Evolutionary conservation across 306 rosid species (phyloP).

Genomic region (Neltuma alba): DNA sequence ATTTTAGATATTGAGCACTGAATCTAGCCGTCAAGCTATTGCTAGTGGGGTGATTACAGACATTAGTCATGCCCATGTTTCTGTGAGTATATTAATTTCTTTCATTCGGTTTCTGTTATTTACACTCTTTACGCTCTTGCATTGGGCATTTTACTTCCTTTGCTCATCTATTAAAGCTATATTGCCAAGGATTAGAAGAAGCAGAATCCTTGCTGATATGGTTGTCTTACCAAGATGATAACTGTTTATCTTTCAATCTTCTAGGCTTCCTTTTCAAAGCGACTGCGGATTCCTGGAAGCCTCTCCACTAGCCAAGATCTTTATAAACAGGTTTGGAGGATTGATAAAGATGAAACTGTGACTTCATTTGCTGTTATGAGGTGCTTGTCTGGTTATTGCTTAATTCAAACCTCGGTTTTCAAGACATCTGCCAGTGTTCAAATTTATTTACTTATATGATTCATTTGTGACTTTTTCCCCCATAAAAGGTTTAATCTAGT

Average conservation of each 20-base stretch:
- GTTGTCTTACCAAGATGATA: constrained; percentile 14
- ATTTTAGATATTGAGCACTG: constrained; percentile 74
- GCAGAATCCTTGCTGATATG: constrained; percentile 25
- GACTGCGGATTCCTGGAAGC: constrained; percentile 74
- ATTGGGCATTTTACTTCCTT: constrained; percentile 24
- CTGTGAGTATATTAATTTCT: constrained; percentile 62
- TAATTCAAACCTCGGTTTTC: constrained; percentile 28
- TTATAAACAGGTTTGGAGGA: constrained; percentile 73
- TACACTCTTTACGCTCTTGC: neutral
- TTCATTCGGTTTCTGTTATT: constrained; percentile 10
- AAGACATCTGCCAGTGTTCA: constrained; percentile 11
- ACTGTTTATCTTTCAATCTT: constrained; percentile 20
- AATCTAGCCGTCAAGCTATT: constrained; percentile 61
- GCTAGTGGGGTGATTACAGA: constrained; percentile 81
- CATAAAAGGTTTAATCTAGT: constrained; percentile 80
- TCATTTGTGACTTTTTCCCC: constrained; percentile 37
- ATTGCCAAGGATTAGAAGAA: constrained; percentile 1
- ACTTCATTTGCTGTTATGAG: constrained; percentile 88
- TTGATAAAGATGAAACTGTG: constrained; percentile 80
- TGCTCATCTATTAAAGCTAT: neutral
- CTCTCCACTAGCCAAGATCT: constrained; percentile 64
- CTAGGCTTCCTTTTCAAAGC: constrained; percentile 86
- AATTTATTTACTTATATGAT: constrained; percentile 26
- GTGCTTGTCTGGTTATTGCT: constrained; percentile 42
- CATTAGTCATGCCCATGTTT: constrained; percentile 62